Evolutionary conservation across 2,329 filamentous ascomycete species (phyloP).

Genomic region (Paracorniculantispora psalliotae): DNA sequence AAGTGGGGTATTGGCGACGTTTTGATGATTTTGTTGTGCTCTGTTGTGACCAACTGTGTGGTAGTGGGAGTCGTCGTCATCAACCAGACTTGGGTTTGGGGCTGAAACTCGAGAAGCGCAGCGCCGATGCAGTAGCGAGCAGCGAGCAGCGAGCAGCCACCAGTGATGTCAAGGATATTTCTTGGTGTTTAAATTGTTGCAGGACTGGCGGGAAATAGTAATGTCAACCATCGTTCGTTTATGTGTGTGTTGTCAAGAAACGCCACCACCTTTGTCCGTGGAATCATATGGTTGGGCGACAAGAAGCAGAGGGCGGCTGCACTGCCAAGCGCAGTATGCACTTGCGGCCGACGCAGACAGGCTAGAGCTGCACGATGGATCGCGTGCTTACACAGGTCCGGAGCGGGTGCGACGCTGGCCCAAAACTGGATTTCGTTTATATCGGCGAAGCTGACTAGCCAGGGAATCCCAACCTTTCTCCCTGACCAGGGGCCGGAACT

Average conservation of each 20-base stretch:
- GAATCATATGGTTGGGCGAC: background rate
- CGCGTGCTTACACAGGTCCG: background rate
- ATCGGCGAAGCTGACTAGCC: too few relatives aligned
- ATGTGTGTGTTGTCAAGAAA: too few relatives aligned
- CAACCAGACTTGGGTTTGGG: background rate
- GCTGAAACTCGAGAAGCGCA: background rate
- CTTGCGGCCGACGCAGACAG: background rate
- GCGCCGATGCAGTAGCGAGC: background rate
- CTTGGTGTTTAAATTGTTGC: too few relatives aligned
- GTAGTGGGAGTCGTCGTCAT: background rate
- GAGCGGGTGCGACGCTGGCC: background rate
- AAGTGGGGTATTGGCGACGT: background rate
- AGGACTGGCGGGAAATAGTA: too few relatives aligned
- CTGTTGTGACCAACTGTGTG: background rate
- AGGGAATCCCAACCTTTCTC: background rate
- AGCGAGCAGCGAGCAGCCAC: background rate
- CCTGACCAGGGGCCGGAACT: background rate
- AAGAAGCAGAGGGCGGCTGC: background rate
- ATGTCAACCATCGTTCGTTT: too few relatives aligned
- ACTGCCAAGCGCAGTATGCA: background rate
- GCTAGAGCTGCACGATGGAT: constrained; percentile 5
- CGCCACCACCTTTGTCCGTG: too few relatives aligned
- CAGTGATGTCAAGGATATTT: too few relatives aligned
- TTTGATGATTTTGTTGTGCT: background rate
- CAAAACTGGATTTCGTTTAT: background rate